Base-by-base conservation (phyloP, 2,329 filamentous ascomycete species). In the Waltergamsia citrina region DNA sequence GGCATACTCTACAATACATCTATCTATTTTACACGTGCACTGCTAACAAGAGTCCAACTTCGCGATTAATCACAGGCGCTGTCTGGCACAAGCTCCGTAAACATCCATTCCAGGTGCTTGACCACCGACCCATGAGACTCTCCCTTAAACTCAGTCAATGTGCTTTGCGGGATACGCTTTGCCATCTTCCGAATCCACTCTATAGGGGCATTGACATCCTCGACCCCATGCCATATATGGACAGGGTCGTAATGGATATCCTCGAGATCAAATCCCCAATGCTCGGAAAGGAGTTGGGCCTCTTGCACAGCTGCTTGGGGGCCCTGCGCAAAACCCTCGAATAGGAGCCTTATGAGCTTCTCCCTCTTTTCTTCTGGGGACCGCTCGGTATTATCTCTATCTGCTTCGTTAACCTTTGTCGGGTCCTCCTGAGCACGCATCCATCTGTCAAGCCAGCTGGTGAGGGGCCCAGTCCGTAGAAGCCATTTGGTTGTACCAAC, bases 121-220 rank as follows among this genome's bases (percentile, higher is more conserved):
- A 11, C 27, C 4, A 29, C 15, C 11, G 4, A 14, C 4, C 10
- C 14, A 16, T 29, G 27, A 12, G 27, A 12, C 15, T 29, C 27
- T 11, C 27, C 27, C 11, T 12, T 10, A 29, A n/a, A 29, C 27
- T 12, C 15, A 3, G 27, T 29, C 27, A 29, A 6, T 4, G n/a
- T 12, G 17, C 27, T 29, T 10, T 16, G 10, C 6, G 11, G 4
- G 10, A 29, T 11, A 10, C 27, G 27, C 27, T 16, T 12, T 16
- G 27, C 27, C 27, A 29, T 29, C 10, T 29, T 16, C 9, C 27
- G 27, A 16, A 29, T 29, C 27, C 27, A 29, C 11, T 10, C 27
- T 12, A 29, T 29, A 10, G 27, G 27, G 10, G 27, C 27, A 16
- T 29, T 29, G 10, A 16, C 27, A 16, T 29, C 27, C 27, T 29